phyloP scores from a whole-genome alignment of 345 rosid species.

The Microthlaspi erraticum region DNA sequence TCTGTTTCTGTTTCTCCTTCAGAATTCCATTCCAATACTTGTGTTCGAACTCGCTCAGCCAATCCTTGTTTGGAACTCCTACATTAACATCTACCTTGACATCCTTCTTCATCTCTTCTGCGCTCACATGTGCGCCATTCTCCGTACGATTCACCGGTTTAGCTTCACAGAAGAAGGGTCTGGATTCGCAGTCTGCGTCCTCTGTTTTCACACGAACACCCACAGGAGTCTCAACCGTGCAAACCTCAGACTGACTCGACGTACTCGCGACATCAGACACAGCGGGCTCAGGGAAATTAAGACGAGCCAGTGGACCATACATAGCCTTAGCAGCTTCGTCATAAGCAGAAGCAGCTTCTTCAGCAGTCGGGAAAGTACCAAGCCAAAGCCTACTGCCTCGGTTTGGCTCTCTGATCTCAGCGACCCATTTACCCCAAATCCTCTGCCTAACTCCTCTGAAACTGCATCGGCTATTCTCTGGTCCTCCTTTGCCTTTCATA shows the following conservation, averaged over 20 bases:
- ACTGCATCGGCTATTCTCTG: conserved; percentile 59
- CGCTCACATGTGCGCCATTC: not conserved
- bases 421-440: conserved; percentile 96
- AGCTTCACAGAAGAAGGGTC: not conserved
- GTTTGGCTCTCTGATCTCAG: conserved; percentile 82
- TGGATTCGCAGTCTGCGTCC: conserved; percentile 46
- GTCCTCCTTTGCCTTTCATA: conserved; percentile 97
- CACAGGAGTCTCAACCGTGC: conserved; percentile 40
- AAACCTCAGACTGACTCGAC: conserved; percentile 55
- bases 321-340: conserved; percentile 77
- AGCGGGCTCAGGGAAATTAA: conserved; percentile 56
- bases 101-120: not conserved
- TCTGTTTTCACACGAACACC: conserved; percentile 38
- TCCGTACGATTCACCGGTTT: not conserved
- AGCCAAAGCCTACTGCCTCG: conserved; percentile 79
- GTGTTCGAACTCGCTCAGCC: conserved; percentile 34
- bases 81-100: not conserved
- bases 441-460: conserved; percentile 90
- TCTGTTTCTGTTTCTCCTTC: conserved; percentile 23
- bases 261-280: conserved; percentile 46
- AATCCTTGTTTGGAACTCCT: not conserved
- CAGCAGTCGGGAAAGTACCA: conserved; percentile 80
- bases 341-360: conserved; percentile 76
- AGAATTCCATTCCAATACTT: not conserved
- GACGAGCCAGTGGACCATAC: conserved; percentile 68